Conservation (phyloP, 192 early-diverging fungal genomes). For the Rhizophagus sp. region DNA sequence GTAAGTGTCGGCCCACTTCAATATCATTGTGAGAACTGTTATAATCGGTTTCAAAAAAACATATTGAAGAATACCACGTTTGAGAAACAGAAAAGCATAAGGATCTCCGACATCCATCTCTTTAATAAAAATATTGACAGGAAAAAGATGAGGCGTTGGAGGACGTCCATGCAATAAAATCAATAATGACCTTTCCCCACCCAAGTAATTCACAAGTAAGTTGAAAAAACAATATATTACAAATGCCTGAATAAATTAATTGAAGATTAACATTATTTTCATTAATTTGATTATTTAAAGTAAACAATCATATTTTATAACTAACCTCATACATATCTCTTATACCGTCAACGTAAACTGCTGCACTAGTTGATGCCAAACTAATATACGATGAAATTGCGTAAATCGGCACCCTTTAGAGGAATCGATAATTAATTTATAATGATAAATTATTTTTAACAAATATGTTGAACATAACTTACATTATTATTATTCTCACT, state of each 20-base stretch:
- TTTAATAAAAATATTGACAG: constrained; percentile 67
- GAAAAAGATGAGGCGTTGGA: constrained; percentile 80
- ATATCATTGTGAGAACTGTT: constrained; percentile 75
- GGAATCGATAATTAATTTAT: background rate
- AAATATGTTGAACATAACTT: constrained; percentile 29
- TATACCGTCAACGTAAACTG: constrained; percentile 88
- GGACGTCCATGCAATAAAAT: constrained; percentile 77
- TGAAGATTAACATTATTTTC: background rate
- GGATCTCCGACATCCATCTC: constrained; percentile 88
- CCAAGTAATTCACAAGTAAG: constrained; percentile 82
- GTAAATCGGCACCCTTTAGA: constrained; percentile 81
- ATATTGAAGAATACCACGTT: constrained; percentile 92
- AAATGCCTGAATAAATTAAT: constrained; percentile 61
- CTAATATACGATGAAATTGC: constrained; percentile 79
- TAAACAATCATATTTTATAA: background rate
- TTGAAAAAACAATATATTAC: constrained; percentile 96
- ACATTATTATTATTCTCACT: constrained; percentile 32
- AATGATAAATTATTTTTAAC: constrained; percentile 28
- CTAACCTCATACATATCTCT: constrained; percentile 86
- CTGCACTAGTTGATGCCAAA: constrained; percentile 68
- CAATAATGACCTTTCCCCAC: constrained; percentile 84
- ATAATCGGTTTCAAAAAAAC: constrained; percentile 86
- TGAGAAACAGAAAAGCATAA: constrained; percentile 82
- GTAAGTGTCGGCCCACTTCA: constrained; percentile 73
- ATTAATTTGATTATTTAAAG: background rate